Conservation (phyloP, 208 protist species). For the Leishmania tropica region DNA sequence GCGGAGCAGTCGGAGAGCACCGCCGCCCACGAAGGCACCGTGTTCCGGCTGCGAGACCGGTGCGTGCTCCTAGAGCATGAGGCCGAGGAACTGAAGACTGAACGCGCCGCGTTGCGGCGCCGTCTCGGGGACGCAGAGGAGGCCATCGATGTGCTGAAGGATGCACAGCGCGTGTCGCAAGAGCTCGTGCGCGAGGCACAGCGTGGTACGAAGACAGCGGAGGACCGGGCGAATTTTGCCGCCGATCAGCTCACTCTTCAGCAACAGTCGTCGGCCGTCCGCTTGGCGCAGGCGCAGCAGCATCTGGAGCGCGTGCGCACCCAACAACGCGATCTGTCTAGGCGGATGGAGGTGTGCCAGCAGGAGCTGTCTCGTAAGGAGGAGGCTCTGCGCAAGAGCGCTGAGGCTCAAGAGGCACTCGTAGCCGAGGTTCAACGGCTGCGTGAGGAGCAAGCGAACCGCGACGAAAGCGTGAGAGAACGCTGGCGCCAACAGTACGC, state of each 20-base stretch:
- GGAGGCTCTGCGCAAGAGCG: conserved; percentile 13
- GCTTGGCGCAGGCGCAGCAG: conserved; percentile 20
- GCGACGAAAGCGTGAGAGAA: conserved; percentile 13
- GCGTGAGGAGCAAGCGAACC: not conserved
- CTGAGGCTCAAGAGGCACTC: conserved; percentile 5
- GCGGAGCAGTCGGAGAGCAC: conserved; percentile 8
- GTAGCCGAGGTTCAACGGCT: conserved; percentile 5
- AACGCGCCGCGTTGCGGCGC: conserved; percentile 7
- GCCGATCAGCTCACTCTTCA: conserved; percentile 8
- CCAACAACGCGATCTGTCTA: conserved; percentile 1
- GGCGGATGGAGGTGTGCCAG: conserved; percentile 1
- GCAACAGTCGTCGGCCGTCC: conserved; percentile 10
- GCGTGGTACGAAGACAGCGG: conserved; percentile 5
- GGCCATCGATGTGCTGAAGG: conserved; percentile 24
- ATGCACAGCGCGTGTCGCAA: conserved; percentile 22
- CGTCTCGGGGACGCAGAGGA: conserved; percentile 31
- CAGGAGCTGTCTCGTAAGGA: conserved; percentile 8
- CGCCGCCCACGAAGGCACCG: not conserved
- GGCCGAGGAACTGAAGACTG: conserved; percentile 8
- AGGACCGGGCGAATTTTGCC: conserved; percentile 5
- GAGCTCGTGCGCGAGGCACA: conserved; percentile 21
- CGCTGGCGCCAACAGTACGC: conserved; percentile 29
- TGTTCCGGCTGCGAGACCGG: conserved; percentile 9
- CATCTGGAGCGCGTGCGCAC: conserved; percentile 10
- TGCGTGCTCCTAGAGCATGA: conserved; percentile 21